Evolutionary conservation across 2,329 filamentous ascomycete species (phyloP), one percentile per base, ranked within the genome.

Genomic region (Hypoxylon sp.): DNA sequence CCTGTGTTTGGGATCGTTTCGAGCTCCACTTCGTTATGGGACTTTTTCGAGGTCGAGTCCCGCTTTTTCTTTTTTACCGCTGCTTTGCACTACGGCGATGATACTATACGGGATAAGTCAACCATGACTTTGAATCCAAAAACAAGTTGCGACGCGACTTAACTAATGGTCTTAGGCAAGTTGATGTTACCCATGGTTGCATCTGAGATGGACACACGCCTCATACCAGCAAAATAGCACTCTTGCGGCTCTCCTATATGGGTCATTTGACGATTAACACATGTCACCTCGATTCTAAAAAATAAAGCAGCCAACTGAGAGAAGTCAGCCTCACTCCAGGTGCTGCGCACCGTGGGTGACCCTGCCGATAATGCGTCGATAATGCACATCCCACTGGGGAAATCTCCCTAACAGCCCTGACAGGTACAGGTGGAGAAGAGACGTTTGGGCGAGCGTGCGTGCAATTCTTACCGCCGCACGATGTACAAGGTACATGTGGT

Each of bases 1-100:
- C 51, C 58, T 59, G 54, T 54, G 60, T 62, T 61, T 63, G 50
- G 61, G 50, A 54, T 49, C 53, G 58, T 62, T 62, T 62, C 50
- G 55, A 57, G 47, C 44, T 53, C 51, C 46, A 43, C 49, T 53
- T 32, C 34, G 17, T 29, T 31, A 40, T 52, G 48, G 42, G 31
- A 17, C 43, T 50, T 42, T 35, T 40, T 30, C 26, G 31, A 29
- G 21, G 42, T 40, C 41, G 32, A 47, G 49, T 27, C 45, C 59
- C 57, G 48, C 55, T 32, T 9, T 17, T 17, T 8, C 21, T 32
- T 36, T 30, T 40, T 42, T 47, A 52, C 49, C 49, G 49, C 49
- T 52, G 37, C 37, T 49, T 54, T 34, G 15, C 27, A n/a, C n/a
- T n/a, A n/a, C n/a, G n/a, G n/a, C n/a, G n/a, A n/a, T n/a, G n/a